phyloP scores from a whole-genome alignment of 2,329 filamentous ascomycete species.

The Aschersonia sp. region DNA sequence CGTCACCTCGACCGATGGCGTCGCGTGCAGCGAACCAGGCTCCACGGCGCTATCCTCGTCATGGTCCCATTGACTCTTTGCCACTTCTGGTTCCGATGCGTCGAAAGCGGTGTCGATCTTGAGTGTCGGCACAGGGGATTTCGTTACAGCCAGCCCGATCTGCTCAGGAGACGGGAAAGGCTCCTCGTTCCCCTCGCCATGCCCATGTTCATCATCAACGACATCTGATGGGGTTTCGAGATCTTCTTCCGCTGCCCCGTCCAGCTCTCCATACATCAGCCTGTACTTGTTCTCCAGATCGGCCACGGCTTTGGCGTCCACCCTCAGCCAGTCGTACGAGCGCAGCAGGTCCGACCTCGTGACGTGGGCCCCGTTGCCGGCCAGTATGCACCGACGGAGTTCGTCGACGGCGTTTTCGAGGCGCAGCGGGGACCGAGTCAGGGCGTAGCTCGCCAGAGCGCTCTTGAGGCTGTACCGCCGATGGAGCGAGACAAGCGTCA shows the following conservation, averaged over 20 bases:
- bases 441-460: slow-evolving; percentile 42
- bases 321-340: slow-evolving; percentile 42
- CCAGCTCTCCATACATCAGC: slow-evolving; percentile 30
- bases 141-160: slow-evolving; percentile 13
- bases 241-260: neutral
- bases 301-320: slow-evolving; percentile 31
- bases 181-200: slow-evolving; percentile 9
- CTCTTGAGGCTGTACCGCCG: slow-evolving; percentile 50
- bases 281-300: slow-evolving; percentile 44
- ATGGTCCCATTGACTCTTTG: neutral
- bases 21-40: neutral
- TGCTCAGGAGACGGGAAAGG: slow-evolving; percentile 5
- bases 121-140: slow-evolving; percentile 9
- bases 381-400: slow-evolving; percentile 42
- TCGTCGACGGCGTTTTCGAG: slow-evolving; percentile 50
- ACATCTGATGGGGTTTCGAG: slow-evolving; percentile 9
- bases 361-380: slow-evolving; percentile 34
- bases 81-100: neutral
- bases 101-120: slow-evolving; percentile 31
- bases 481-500: slow-evolving; percentile 46
- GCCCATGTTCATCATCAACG: slow-evolving; percentile 3
- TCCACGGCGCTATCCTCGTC: neutral
- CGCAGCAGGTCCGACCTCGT: slow-evolving; percentile 34
- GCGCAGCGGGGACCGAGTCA: slow-evolving; percentile 24
- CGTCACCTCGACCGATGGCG: neutral